phyloP scores from a whole-genome alignment of 208 protist species.

The Trypanosoma platydactyli region DNA sequence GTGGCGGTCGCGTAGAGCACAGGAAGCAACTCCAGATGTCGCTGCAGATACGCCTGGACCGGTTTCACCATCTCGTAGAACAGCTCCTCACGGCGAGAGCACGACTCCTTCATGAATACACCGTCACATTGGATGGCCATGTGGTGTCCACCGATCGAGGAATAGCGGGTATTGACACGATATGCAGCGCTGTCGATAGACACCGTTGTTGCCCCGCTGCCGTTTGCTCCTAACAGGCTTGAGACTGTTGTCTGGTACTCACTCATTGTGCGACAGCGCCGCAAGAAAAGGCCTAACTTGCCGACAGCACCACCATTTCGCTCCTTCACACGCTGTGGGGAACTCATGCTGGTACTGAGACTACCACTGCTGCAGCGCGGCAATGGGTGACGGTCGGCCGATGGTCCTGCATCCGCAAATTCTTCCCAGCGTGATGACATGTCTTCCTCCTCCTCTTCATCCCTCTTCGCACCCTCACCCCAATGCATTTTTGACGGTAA shows the following conservation, averaged over 20 bases:
- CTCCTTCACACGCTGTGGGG: not conserved
- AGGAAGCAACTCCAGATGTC: slow-evolving; percentile 1
- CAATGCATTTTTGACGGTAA: too few species aligned
- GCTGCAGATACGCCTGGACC: slow-evolving; percentile 56
- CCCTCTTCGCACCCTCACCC: too few species aligned
- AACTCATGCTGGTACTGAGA: not conserved
- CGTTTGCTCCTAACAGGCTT: not conserved
- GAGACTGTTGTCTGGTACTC: not conserved
- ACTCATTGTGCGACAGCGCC: too few species aligned
- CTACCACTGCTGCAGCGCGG: not conserved
- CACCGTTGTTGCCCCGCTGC: slow-evolving; percentile 11
- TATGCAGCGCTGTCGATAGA: not conserved
- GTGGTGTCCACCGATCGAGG: slow-evolving; percentile 79
- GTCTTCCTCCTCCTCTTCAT: not conserved
- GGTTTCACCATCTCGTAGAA: slow-evolving; percentile 75
- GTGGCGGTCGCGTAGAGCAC: not conserved
- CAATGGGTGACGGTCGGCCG: slow-evolving; percentile 17
- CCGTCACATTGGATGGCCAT: slow-evolving; percentile 56
- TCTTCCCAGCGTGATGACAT: not conserved
- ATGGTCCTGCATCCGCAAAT: not conserved
- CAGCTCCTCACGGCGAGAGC: slow-evolving; percentile 65
- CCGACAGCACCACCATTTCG: not conserved
- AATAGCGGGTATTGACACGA: not conserved
- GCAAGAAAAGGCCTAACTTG: too few species aligned
- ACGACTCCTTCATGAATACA: slow-evolving; percentile 78